Percentiles rank a stretch among this genome's conserved stretches.
These are phyloP conservation scores for Lathyrus tuberosus DNA, from an alignment of 306 rosid genomes.

Conservation along the genomic window DNA sequence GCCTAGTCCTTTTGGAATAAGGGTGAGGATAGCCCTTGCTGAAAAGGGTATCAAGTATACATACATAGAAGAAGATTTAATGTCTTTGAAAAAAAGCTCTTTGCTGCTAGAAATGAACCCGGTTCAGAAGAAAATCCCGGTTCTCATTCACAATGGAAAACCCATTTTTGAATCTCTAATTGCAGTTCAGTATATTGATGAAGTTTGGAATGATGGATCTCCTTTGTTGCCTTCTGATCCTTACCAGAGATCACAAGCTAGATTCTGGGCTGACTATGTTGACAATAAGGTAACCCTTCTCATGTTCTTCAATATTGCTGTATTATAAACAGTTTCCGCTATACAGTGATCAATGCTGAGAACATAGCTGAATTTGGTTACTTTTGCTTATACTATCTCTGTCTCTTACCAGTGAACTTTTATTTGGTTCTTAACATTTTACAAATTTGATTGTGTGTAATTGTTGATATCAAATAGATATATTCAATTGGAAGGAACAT, in stretches of 20 bases:
- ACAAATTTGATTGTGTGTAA: background rate
- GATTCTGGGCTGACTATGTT: slow-evolving; percentile 43
- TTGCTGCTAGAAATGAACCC: slow-evolving; percentile 45
- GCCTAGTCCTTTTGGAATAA: slow-evolving; percentile 46
- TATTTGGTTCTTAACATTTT: background rate
- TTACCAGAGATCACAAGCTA: slow-evolving; percentile 40
- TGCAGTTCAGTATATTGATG: slow-evolving; percentile 47
- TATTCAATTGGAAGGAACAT: slow-evolving; percentile 21
- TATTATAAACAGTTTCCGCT: no score
- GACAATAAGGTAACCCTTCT: slow-evolving; percentile 39
- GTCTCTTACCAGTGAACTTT: no score
- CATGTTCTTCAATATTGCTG: no score
- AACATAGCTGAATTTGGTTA: no score
- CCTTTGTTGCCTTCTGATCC: slow-evolving; percentile 48
- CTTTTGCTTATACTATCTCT: no score
- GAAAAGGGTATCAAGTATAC: slow-evolving; percentile 44
- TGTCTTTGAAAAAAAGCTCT: slow-evolving; percentile 36
- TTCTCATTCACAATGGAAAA: no score
- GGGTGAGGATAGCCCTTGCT: slow-evolving; percentile 42
- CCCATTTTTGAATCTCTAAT: slow-evolving; percentile 46
- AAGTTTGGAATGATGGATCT: slow-evolving; percentile 38
- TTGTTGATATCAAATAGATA: slow-evolving; percentile 20
- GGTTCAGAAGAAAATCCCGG: slow-evolving; percentile 49
- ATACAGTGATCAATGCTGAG: no score
- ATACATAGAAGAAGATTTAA: slow-evolving; percentile 37